Evolutionary conservation across 2,329 filamentous ascomycete genomes (phyloP), one percentile per base, ranked within the genome.

Genomic region (Pseudogymnoascus sp.): DNA sequence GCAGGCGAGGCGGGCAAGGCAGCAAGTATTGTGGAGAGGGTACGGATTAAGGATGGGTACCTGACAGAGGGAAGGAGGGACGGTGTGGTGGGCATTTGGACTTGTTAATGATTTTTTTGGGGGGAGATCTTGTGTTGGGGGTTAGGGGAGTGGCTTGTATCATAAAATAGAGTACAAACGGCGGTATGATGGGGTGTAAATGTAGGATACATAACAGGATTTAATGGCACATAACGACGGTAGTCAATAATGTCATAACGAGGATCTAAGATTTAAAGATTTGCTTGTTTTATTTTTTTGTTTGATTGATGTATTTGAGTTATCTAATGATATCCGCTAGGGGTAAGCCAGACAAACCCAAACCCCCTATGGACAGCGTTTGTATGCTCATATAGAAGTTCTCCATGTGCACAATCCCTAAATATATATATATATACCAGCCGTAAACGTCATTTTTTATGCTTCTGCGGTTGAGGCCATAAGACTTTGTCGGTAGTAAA

Each of bases 1-100:
- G 84, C 86, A 19, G 86, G 89, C 62, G 83, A 86, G 64, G 36
- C 33, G 2, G 85, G 83, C 11, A 86, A 84, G 69, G 81, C 79
- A 63, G 83, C 87, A 6, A 83, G 87, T 13, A 81, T 88, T 64
- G 87, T 99, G 19, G 93, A 97, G 77, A 86, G 84, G 65, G 93
- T 97, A 64, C 85, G 93, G 68, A 88, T 97, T 73, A 91, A 91
- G 76, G 95, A 99, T 71, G 95, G 95, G 0, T 99, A 96, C 77
- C 79, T 97, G 73, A 85, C 96, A 1, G 95, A 97, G 76, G 95
- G 95, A 38, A 85, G 95, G 68, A 87, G 84, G 70, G 91, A 97
- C 73, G 95, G 95, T 63, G 84, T 89, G 62, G 87, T 99, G 31
- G 95, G 93, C 40, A 88, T 96, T 61, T 99, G 95, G 95, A 89